phyloP scores from a whole-genome alignment of 208 protist genomes.

The Leishmania major region DNA sequence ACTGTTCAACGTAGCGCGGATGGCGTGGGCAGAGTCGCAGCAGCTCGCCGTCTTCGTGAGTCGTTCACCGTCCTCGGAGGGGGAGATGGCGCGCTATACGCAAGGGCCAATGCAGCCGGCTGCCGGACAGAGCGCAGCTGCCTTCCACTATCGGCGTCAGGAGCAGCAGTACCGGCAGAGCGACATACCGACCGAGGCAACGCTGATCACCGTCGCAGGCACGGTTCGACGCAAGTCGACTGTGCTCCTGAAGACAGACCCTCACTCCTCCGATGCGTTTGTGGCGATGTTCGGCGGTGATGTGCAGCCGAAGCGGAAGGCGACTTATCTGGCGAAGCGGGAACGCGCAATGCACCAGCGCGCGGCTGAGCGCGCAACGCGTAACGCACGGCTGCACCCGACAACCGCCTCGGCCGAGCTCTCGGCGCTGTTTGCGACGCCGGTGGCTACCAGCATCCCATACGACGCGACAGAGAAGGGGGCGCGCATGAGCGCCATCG shows the following conservation, averaged over 20 bases:
- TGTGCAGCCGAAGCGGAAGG: conserved; percentile 35
- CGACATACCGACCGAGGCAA: conserved; percentile 42
- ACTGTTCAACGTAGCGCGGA: conserved; percentile 41
- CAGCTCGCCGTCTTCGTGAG: conserved; percentile 61
- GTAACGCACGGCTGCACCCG: conserved; percentile 29
- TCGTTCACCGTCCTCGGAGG: conserved; percentile 37
- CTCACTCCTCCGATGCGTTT: conserved; percentile 47
- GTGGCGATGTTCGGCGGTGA: conserved; percentile 53
- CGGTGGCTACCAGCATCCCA: conserved; percentile 5
- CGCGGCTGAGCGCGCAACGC: conserved; percentile 21
- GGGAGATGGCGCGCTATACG: conserved; percentile 19
- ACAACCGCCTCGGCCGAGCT: conserved; percentile 5
- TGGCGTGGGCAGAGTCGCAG: conserved; percentile 60
- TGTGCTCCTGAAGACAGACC: conserved; percentile 37
- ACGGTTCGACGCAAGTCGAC: conserved; percentile 36
- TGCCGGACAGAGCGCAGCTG: conserved; percentile 16
- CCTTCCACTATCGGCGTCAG: conserved; percentile 12
- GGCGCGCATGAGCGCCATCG: conserved; percentile 52
- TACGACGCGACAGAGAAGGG: conserved; percentile 35
- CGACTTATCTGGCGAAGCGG: conserved; percentile 15
- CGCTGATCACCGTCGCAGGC: conserved; percentile 50
- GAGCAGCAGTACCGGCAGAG: conserved; percentile 25
- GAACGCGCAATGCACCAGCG: conserved; percentile 19
- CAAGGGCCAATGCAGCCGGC: conserved; percentile 10
- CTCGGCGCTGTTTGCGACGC: neutral